Evolutionary conservation across 2,329 filamentous ascomycete species (phyloP).

Genomic region (Aspergillus sp.): DNA sequence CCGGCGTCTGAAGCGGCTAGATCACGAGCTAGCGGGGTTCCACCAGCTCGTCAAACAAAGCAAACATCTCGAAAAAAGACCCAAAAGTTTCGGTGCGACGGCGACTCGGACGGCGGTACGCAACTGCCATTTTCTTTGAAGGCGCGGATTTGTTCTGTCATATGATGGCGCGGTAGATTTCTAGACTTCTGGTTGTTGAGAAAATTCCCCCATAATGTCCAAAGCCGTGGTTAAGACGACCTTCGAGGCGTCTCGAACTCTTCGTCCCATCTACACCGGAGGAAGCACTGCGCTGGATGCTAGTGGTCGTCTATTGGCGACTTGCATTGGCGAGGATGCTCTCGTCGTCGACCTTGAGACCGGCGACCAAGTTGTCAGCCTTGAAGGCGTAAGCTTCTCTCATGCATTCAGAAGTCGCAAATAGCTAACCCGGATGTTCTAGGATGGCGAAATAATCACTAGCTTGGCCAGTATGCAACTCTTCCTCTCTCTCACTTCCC

Average conservation of each 20-base stretch:
- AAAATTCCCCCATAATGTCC: conserved; percentile 41
- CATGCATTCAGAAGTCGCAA: conserved; percentile 5
- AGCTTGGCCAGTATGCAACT: conserved; percentile 45
- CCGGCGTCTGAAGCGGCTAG: conserved; percentile 23
- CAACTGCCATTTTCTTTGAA: conserved; percentile 20
- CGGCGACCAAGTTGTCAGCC: conserved; percentile 76
- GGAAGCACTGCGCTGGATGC: conserved; percentile 82
- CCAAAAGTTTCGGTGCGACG: conserved; percentile 33
- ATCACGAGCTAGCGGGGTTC: conserved; percentile 37
- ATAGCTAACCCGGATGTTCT: conserved; percentile 19
- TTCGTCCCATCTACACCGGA: conserved; percentile 92
- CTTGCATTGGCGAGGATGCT: conserved; percentile 88
- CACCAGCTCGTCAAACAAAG: conserved; percentile 28
- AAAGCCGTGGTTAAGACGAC: conserved; percentile 73
- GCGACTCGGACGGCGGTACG: conserved; percentile 15
- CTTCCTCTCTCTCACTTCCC: background rate
- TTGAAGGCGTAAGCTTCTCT: conserved; percentile 73
- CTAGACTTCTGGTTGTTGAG: background rate
- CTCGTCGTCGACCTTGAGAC: conserved; percentile 82
- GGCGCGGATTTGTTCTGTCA: conserved; percentile 13
- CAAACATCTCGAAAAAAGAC: conserved; percentile 41
- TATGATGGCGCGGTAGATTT: conserved; percentile 26
- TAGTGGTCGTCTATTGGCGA: conserved; percentile 78
- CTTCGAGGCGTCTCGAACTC: conserved; percentile 78
- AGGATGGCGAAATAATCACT: conserved; percentile 65